These are phyloP conservation scores for Usnea hakonensis DNA, from an alignment of 495 filamentous ascomycete genomes.

Conservation along the genomic window DNA sequence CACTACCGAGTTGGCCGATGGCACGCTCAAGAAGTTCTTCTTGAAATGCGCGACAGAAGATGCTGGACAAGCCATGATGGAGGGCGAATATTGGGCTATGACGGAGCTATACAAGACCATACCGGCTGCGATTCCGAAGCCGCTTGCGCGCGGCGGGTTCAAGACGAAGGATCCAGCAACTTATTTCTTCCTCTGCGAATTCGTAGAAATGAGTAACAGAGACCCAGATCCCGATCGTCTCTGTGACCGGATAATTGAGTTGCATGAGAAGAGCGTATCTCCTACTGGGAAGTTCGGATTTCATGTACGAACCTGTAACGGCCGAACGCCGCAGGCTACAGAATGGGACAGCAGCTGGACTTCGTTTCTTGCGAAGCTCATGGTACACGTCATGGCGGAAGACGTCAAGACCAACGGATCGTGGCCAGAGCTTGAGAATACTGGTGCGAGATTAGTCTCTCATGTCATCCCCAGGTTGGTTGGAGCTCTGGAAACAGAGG, in stretches of 20 bases:
- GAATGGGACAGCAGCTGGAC: constrained; percentile 42
- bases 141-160: constrained; percentile 40
- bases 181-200: constrained; percentile 43
- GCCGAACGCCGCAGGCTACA: constrained; percentile 33
- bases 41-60: constrained; percentile 32
- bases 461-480: constrained; percentile 37
- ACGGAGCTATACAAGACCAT: constrained; percentile 34
- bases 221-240: constrained; percentile 41
- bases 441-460: constrained; percentile 24
- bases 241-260: constrained; percentile 30
- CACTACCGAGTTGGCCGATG: constrained; percentile 3
- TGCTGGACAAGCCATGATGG: constrained; percentile 31
- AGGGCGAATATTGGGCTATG: constrained; percentile 42
- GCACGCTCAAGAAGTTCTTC: constrained; percentile 7
- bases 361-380: constrained; percentile 33
- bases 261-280: constrained; percentile 37
- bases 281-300: constrained; percentile 50
- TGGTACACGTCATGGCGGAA: constrained; percentile 23
- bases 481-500: constrained; percentile 34
- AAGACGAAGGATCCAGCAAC: constrained; percentile 25
- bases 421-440: constrained; percentile 25
- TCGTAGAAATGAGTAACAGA: constrained; percentile 32
- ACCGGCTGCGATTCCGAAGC: constrained; percentile 38
- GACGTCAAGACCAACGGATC: constrained; percentile 30
- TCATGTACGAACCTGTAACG: constrained; percentile 40